Base-by-base conservation (phyloP, 2,329 filamentous ascomycete species). In the Zasmidium cellare region DNA sequence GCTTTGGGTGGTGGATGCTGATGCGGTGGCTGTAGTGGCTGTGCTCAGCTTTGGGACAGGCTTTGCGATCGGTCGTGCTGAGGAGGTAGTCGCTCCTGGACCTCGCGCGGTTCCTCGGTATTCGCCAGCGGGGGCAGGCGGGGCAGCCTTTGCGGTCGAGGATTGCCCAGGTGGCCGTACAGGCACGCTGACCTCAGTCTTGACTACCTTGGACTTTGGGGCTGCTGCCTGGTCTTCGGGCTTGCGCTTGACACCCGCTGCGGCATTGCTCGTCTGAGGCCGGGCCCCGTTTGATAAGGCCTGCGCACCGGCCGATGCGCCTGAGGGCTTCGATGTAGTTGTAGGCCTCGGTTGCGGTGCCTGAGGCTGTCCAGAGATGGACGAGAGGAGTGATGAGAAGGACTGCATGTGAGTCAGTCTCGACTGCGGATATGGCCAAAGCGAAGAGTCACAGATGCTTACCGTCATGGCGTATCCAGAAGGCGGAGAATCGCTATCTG, bases 151-250 rank as follows among this genome's bases (percentile, higher is more conserved):
- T 47, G 53, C 41, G 25, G 24, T 47, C 19, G 53, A 18, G n/a
- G 48, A 38, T 25, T 51, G 47, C 46, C 52, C 50, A n/a, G 52
- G n/a, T 16, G 64, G 53, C 38, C 58, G 67, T 23, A 76, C 71
- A 45, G 61, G 62, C 46, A 62, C 60, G 46, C 65, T 67, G 22
- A 67, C 57, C 67, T 71, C 66, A 19, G 63, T 66, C 55, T 58
- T 67, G 18, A 61, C 51, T 2, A 71, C 68, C 55, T 75, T 76
- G 24, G 70, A 55, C 57, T 69, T 69, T 9, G 71, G 62, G 47
- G 66, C 60, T 52, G 71, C 66, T 25, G 73, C 74, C 52, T 67
- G 63, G 63, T 74, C 68, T 56, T 78, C 70, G 64, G 72, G 62
- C 55, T 71, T 72, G 51, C 72, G 65, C 64, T 74, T 71, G 46